Evolutionary conservation across 345 rosid genomes (phyloP).

Genomic region (Mangifera indica): DNA sequence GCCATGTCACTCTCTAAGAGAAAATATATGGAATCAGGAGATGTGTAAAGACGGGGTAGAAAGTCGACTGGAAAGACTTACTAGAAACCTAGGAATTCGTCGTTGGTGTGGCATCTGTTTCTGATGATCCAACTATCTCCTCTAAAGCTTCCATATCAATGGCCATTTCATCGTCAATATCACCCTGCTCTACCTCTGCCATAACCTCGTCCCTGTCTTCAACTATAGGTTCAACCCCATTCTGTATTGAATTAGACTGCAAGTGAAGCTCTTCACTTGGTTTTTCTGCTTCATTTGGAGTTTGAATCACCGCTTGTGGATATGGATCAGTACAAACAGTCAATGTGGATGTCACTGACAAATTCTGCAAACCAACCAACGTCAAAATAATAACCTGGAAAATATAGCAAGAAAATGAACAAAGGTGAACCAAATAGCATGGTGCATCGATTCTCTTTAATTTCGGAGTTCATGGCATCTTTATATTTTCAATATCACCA

Average conservation of each 20-base stretch:
- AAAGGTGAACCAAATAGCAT: not conserved
- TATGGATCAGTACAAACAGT: constrained; percentile 46
- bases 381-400: not conserved
- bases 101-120: constrained; percentile 40
- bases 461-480: too few species aligned
- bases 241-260: constrained; percentile 38
- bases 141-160: constrained; percentile 65
- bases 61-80: not conserved
- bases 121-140: constrained; percentile 51
- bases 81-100: constrained; percentile 36
- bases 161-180: constrained; percentile 62
- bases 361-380: constrained; percentile 45
- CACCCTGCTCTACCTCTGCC: constrained; percentile 72
- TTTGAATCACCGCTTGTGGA: constrained; percentile 34
- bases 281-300: constrained; percentile 30
- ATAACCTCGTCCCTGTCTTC: constrained; percentile 68
- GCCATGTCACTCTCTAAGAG: not conserved
- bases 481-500: too few species aligned
- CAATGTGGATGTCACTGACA: constrained; percentile 74
- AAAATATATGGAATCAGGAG: not conserved
- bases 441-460: too few species aligned
- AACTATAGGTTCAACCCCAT: constrained; percentile 60
- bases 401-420: not conserved
- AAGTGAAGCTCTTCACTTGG: constrained; percentile 30
- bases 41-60: not conserved